Base-by-base conservation (phyloP, 345 rosid genomes). In the Heritiera fomes region DNA sequence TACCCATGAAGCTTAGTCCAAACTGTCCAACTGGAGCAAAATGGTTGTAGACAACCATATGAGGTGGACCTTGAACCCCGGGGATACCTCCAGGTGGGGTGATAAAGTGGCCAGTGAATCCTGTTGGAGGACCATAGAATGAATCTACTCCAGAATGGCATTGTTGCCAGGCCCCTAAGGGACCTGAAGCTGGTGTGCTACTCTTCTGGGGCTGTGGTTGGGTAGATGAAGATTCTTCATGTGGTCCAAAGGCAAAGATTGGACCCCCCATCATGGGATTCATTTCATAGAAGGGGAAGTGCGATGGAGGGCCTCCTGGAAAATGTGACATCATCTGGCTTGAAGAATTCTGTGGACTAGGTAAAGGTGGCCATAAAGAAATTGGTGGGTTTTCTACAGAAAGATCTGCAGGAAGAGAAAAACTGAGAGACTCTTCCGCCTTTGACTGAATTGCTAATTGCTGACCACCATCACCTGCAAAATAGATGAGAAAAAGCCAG, bases 1-100 rank as follows among this genome's bases (percentile, higher is more conserved):
- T 83, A 2, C 99, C 99, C 97, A 94, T 91, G 86, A 94, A 94
- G 87, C 98, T 92, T 88, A 94, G 82, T 82, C 97, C 99, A 85
- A 87, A 94, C 84, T 96, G 99, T 71, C 98, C 97, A 81, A 94
- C 95, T n/a, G 98, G 99, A 53, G 99, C 97, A 83, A 96, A 94
- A 89, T 96, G 99, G 85, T 94, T 94, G 77, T 94, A 96, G 60
- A 96, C 92, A 68, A 96, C 91, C 98, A 94, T 94, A 80, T 94
- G 99, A 0, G 97, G 94, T 62, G 94, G 97, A 9, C 97, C 98
- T 79, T 91, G 99, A 81, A 92, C 92, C 23, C 97, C 99, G 6
- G 91, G 90, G 28, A 96, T 89, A 80, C 92, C 89, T 68, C 98
- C 97, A 8, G 95, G 90, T 20, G 98, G 94, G 71, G 90, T 80